Evolutionary conservation across 1,284 basidiomycete species (phyloP), one percentile per base, ranked within the genome.

Genomic region (Hortiboletus rubellus): DNA sequence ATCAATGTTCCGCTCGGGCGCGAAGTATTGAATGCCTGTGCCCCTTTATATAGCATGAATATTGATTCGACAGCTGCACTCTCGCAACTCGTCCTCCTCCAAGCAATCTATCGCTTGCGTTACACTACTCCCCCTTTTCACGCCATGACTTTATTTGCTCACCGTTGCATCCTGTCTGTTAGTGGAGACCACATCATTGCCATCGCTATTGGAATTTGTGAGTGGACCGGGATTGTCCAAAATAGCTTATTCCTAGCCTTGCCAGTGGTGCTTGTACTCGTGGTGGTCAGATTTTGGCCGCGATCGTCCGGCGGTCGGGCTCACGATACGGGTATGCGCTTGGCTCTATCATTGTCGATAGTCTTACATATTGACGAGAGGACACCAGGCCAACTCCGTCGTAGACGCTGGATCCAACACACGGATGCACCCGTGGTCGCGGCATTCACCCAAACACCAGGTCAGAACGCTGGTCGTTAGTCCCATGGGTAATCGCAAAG

Each of bases 191-290:
- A 46, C 24, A 18, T 34, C 18, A 31, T 27, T 5, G 10, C 9
- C 10, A 11, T 44, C n/a, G 24, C 15, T 17, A 17, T 55, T 22
- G 43, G 24, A 7, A 57, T 63, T 10, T 15, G 61, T 63, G 44
- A 41, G 58, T 24, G 27, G 24, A 5, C 17, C 10, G 6, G 4
- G 6, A 17, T 3, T 18, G 22, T 22, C 22, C 7, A 14, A 7
- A 30, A 14, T n/a, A 17, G 3, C 31, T 10, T 9, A 0, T 24
- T 15, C 15, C 24, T 36, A 40, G 9, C 36, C 44, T 10, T 31
- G 27, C 6, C 18, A 60, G 56, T 60, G 1, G 27, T 45, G 2
- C 27, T 59, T 1, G 45, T 44, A 24, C 42, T 55, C 38, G n/a
- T 46, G 30, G 47, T 40, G 1, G 31, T 33, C 40, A 60, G 40